Base-by-base conservation (phyloP, 2,329 filamentous ascomycete species). In the Parastagonospora avenae region DNA sequence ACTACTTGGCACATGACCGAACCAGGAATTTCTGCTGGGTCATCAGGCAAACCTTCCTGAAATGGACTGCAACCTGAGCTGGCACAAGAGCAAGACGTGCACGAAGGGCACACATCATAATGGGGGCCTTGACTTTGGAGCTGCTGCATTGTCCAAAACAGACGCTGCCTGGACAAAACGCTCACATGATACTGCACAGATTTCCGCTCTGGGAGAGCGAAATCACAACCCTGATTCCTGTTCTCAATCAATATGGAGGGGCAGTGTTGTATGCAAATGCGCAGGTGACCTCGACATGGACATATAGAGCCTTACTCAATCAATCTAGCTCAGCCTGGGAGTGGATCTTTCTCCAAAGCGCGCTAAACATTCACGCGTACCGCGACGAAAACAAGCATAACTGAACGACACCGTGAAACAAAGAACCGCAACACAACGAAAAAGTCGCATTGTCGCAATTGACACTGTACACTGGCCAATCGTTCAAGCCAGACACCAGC, bases 361-460 rank as follows among this genome's bases (percentile, higher is more conserved):
- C 62, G 62, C 60, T 62, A 65, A 39, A 44, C 49, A 50, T 52
- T 48, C 52, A 61, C 60, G 63, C 60, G 60, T 39, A 50, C 46
- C 59, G 59, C 61, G 50, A 56, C 55, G 50, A 28, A 53, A 56
- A 48, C 50, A 50, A 37, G 49, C 45, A 45, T 46, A 52, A 40
- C 54, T 40, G 33, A 44, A 44, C 49, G 38, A 52, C 39, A 46
- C 41, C 50, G 36, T 36, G 54, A 44, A 52, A 59, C 29, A 57
- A 52, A 50, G 27, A 43, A 35, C 19, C 11, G 24, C 24, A 9
- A 11, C 32, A 44, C 30, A 32, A 33, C 29, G 4, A 33, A 43
- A 45, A 29, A 39, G 24, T 50, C 24, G 41, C 4, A 47, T 54
- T 41, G 36, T 52, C 41, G 31, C 48, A 54, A 28, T 42, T 31